These are phyloP conservation scores for Nothophoma quercina DNA, from an alignment of 2,329 filamentous ascomycete species.

Conservation along the genomic window DNA sequence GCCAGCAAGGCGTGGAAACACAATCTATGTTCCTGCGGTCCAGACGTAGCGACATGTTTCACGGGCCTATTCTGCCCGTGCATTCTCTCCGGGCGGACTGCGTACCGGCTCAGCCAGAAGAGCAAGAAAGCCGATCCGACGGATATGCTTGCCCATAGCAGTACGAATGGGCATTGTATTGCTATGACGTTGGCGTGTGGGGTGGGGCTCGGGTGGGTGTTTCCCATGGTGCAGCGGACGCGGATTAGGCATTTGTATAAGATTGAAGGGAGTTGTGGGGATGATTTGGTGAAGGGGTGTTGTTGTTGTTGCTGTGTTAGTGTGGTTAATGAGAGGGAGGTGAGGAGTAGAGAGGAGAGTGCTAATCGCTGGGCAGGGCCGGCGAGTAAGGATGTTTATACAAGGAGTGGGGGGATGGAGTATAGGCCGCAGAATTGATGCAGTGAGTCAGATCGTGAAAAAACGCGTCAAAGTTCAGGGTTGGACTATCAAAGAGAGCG, in stretches of 20 bases:
- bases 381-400: conserved; percentile 44
- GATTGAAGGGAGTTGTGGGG: conserved; percentile 47
- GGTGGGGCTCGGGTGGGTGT: conserved; percentile 49
- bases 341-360: conserved; percentile 54
- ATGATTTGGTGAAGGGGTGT: conserved; percentile 47
- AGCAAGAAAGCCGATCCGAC: conserved; percentile 50
- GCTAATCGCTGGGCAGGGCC: conserved; percentile 49
- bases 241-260: conserved; percentile 55
- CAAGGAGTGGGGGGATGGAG: conserved; percentile 40
- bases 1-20: conserved; percentile 40
- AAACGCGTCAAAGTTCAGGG: not conserved
- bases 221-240: conserved; percentile 48
- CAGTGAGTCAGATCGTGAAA: not conserved
- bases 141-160: conserved; percentile 48
- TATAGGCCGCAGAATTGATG: conserved; percentile 45
- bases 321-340: conserved; percentile 56
- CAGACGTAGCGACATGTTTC: conserved; percentile 48
- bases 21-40: conserved; percentile 44
- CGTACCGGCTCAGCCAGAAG: conserved; percentile 52
- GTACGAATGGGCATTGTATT: conserved; percentile 52
- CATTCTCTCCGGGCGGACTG: conserved; percentile 53
- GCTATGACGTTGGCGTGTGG: conserved; percentile 49
- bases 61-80: conserved; percentile 54
- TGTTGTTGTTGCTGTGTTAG: conserved; percentile 54
- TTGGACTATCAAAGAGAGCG: not conserved